Conservation (phyloP, 2,329 filamentous ascomycete genomes). For the Aureobasidium sp. region DNA sequence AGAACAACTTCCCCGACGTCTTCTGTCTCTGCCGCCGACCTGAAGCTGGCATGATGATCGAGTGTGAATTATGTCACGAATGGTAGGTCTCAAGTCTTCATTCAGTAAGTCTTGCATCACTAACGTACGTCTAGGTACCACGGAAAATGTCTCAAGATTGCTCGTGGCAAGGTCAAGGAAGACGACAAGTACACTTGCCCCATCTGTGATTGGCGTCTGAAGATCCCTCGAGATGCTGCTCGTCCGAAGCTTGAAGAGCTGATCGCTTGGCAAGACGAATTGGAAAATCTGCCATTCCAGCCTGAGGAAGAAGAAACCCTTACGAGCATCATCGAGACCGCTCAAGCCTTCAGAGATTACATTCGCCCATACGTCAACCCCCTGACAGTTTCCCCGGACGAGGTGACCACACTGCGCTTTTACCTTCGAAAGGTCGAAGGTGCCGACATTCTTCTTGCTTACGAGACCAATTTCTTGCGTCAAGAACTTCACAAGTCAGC, state of each 20-base stretch:
- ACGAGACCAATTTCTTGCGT: conserved; percentile 96
- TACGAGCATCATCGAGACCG: conserved; percentile 76
- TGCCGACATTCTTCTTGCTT: conserved; percentile 81
- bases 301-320: conserved; percentile 88
- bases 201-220: conserved; percentile 94
- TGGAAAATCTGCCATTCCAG: conserved; percentile 75
- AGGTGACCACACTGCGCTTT: conserved; percentile 84
- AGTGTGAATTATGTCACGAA: conserved; percentile 95
- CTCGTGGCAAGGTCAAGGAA: conserved; percentile 93
- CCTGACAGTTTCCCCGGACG: conserved; percentile 64
- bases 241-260: conserved; percentile 92
- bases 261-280: conserved; percentile 73
- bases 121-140: conserved; percentile 60
- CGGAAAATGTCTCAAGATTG: conserved; percentile 95
- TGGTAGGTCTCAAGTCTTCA: conserved; percentile 50
- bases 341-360: conserved; percentile 73
- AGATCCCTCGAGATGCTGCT: conserved; percentile 91
- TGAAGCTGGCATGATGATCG: conserved; percentile 98
- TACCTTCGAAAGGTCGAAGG: conserved; percentile 96
- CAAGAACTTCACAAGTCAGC: conserved; percentile 94
- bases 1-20: conserved; percentile 51
- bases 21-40: conserved; percentile 93
- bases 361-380: conserved; percentile 74
- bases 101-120: background rate
- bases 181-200: conserved; percentile 98